Conservation (phyloP, 2,329 filamentous ascomycete species). For the Alternaria angustiovoidea region DNA sequence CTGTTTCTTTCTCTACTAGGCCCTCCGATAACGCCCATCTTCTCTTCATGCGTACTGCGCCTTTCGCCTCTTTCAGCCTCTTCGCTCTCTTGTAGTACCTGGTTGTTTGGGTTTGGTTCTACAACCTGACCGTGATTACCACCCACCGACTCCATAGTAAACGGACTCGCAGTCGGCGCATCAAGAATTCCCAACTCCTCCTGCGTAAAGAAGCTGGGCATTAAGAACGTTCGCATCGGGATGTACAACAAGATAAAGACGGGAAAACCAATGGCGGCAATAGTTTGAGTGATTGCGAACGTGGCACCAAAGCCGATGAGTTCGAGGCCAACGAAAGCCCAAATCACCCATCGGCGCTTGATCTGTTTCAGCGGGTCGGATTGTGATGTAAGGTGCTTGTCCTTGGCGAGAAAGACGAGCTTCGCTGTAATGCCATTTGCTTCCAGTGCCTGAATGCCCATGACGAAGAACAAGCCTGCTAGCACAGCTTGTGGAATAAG, state of each 20-base stretch:
- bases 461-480: slow-evolving; percentile 66
- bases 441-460: slow-evolving; percentile 62
- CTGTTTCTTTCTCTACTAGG: not conserved
- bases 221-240: slow-evolving; percentile 59
- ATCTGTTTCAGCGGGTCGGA: slow-evolving; percentile 58
- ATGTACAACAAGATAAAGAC: slow-evolving; percentile 66
- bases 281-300: slow-evolving; percentile 67
- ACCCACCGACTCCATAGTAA: slow-evolving; percentile 62
- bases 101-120: slow-evolving; percentile 7
- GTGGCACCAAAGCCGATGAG: slow-evolving; percentile 61
- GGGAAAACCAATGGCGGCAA: slow-evolving; percentile 67
- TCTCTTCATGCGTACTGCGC: slow-evolving; percentile 11
- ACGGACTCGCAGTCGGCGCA: slow-evolving; percentile 62
- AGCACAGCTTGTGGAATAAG: slow-evolving; percentile 64
- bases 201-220: slow-evolving; percentile 61
- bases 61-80: slow-evolving; percentile 30
- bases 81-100: slow-evolving; percentile 34
- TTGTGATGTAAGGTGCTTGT: slow-evolving; percentile 58
- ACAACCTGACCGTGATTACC: slow-evolving; percentile 53
- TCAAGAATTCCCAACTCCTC: slow-evolving; percentile 62
- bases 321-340: slow-evolving; percentile 62
- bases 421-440: slow-evolving; percentile 64
- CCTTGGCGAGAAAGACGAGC: slow-evolving; percentile 58
- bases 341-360: slow-evolving; percentile 54
- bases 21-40: slow-evolving; percentile 8